Base-by-base conservation (phyloP, 306 rosid species). In the Cajanus cajan region DNA sequence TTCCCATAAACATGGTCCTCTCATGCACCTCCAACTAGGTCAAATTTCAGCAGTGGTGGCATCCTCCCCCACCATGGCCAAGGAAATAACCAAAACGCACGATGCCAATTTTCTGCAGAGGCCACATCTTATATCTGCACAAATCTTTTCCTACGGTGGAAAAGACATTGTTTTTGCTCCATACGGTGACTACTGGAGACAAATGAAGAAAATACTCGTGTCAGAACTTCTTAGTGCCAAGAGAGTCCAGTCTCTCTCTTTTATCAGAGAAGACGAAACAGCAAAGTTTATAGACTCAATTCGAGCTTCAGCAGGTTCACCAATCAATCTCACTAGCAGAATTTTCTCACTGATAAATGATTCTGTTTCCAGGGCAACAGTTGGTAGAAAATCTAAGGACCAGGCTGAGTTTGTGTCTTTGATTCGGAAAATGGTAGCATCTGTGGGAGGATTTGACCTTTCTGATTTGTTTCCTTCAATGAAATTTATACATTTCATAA, bases 401-500 rank as follows among this genome's bases (percentile, higher is more conserved):
- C 70, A 55, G 0, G 64, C 31, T 13, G 84, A 73, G 9, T 66
- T 81, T 33, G 3, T 54, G 0, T 0, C 14, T 9, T n/a, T 74
- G 62, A 1, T 40, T 6, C 22, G 4, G 10, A 18, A 52, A n/a
- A 16, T 31, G 0, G 8, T 51, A 4, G 62, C 4, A 8, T 0
- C 6, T 4, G 7, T 2, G 0, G 41, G 51, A 9, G 84, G 84
- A 9, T 73, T 80, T 73, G 48, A 55, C 7, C 15, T 52, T 0
- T 62, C 14, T 2, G 84, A 80, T 43, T 16, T 80, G 41, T 80
- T 80, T 44, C 84, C 84, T 65, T 80, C 84, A 1, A 14, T 80
- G 14, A 73, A 73, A 43, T 7, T 10, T 4, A 3, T 80, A 2
- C 34, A 31, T 54, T 10, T 13, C 5, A 1, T 73, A 33, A 52